These are phyloP conservation scores for Colletotrichum horii DNA, from an alignment of 2,329 filamentous ascomycete species.

Conservation along the genomic window DNA sequence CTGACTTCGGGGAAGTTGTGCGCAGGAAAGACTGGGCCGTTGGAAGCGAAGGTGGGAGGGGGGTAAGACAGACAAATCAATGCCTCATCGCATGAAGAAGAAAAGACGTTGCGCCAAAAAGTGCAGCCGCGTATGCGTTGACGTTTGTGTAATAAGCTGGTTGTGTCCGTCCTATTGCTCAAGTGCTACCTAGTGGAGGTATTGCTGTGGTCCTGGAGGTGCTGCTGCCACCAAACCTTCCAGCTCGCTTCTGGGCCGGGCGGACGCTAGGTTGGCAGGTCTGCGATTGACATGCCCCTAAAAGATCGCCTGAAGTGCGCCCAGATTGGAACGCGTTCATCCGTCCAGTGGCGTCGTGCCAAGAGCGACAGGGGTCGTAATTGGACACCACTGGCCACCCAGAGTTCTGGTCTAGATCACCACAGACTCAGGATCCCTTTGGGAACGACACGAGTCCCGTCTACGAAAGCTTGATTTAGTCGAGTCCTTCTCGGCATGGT, in stretches of 20 bases:
- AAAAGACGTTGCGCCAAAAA: neutral
- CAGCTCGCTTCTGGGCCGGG: neutral
- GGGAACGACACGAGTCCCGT: neutral
- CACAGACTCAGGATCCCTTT: neutral
- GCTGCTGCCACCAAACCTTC: neutral
- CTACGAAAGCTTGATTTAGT: neutral
- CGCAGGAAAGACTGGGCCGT: neutral
- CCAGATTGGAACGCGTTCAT: neutral
- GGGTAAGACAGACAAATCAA: neutral
- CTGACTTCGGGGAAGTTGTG: neutral
- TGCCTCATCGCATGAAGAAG: slow-evolving; percentile 2
- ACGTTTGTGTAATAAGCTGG: neutral
- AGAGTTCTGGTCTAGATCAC: neutral
- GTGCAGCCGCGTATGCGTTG: neutral
- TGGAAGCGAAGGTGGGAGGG: neutral
- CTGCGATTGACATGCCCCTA: slow-evolving; percentile 3
- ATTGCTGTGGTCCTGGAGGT: neutral
- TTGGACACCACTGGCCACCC: neutral
- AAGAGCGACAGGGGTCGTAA: slow-evolving; percentile 2
- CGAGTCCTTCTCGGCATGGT: neutral
- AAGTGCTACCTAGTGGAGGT: neutral
- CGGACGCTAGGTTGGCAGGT: slow-evolving; percentile 7
- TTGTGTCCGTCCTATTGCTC: neutral
- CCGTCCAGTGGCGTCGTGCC: neutral
- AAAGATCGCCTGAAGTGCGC: neutral